Percentiles rank a stretch among this genome's conserved stretches.
Conservation (phyloP, 2,329 filamentous ascomycete genomes). For the Macrophomina phaseolina region DNA sequence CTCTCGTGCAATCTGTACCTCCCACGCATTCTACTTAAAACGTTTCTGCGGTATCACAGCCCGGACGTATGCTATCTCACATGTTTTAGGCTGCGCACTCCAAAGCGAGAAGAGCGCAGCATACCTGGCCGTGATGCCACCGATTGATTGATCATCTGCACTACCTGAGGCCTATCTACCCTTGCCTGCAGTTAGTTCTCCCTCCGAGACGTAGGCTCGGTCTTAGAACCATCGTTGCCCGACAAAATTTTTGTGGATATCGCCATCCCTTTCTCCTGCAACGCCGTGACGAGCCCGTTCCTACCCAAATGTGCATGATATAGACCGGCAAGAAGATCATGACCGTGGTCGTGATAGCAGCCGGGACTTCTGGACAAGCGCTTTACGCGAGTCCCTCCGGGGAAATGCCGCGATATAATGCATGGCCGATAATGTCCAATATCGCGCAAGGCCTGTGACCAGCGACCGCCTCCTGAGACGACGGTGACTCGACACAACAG, state of each 20-base stretch:
- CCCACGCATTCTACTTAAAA: constrained; percentile 10
- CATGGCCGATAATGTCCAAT: constrained; percentile 17
- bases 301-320: constrained; percentile 15
- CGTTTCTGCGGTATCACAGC: constrained; percentile 3
- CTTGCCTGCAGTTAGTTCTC: neutral
- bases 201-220: neutral
- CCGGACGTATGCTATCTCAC: neutral
- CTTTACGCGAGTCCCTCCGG: neutral
- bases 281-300: constrained; percentile 13
- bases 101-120: neutral
- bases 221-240: neutral
- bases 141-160: constrained; percentile 18
- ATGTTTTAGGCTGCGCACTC: neutral
- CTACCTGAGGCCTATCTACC: constrained; percentile 13
- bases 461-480: constrained; percentile 13
- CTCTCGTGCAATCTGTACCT: constrained; percentile 3
- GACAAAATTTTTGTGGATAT: constrained; percentile 16
- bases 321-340: constrained; percentile 5
- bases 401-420: constrained; percentile 20
- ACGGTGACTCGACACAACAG: neutral
- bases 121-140: constrained; percentile 10
- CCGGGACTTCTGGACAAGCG: neutral
- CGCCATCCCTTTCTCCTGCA: constrained; percentile 21
- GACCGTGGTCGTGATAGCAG: neutral
- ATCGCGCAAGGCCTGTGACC: constrained; percentile 5